phyloP scores from a whole-genome alignment of 331 rosid species.

The Rosa hybrid region DNA sequence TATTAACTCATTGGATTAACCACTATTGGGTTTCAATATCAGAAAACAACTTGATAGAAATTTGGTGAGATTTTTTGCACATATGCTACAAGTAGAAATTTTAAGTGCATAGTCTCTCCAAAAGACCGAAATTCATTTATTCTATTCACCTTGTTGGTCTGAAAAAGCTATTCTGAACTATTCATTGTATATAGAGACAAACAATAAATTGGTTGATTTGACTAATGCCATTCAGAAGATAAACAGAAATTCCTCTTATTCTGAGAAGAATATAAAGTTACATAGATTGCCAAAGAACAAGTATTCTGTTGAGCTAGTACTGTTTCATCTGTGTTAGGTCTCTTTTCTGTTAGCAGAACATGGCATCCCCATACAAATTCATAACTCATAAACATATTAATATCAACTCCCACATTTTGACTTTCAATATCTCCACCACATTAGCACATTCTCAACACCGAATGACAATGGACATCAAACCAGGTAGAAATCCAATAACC shows the following conservation, averaged over 20 bases:
- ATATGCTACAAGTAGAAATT: not conserved
- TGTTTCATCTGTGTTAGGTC: not conserved
- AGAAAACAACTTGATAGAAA: not conserved
- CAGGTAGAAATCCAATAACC: not conserved
- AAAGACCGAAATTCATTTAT: not conserved
- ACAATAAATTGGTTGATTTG: not conserved
- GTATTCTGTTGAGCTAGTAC: not conserved
- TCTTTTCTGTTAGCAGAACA: not conserved
- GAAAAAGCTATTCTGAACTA: not conserved
- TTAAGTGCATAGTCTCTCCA: not conserved
- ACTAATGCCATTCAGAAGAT: not conserved
- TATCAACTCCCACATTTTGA: not conserved
- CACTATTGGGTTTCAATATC: not conserved
- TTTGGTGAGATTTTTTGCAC: not conserved
- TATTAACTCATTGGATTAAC: not conserved
- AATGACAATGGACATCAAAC: not conserved
- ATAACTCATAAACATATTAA: not conserved
- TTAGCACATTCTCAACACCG: slow-evolving; percentile 2
- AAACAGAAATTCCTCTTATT: not conserved
- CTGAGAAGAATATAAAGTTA: not conserved
- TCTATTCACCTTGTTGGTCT: not conserved
- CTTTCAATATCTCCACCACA: not conserved
- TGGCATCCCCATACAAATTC: not conserved
- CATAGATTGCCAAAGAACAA: not conserved
- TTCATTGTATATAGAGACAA: not conserved